Percentiles rank a stretch among this genome's conserved stretches.
Evolutionary conservation across 148 eudicot species (phyloP).

Genomic region (Fagopyrum esculentum): DNA sequence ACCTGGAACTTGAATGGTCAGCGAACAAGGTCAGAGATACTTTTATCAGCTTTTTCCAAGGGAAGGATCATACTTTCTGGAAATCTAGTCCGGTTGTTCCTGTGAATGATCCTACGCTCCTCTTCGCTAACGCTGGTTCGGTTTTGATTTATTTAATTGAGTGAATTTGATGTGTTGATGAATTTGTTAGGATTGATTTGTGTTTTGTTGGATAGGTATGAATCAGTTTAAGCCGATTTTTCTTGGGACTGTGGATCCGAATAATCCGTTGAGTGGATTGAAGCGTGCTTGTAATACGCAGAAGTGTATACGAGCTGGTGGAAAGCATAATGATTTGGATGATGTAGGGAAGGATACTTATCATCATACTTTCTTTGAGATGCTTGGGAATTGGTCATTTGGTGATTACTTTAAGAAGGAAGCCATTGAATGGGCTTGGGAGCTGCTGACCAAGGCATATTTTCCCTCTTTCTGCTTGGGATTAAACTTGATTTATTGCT

Average conservation of each 20-base stretch:
- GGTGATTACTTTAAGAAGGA: constrained; percentile 90
- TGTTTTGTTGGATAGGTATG: constrained; percentile 52
- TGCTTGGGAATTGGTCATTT: constrained; percentile 99
- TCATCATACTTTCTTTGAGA: constrained; percentile 96
- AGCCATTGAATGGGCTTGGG: constrained; percentile 95
- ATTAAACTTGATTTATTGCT: not conserved
- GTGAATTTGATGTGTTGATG: not conserved
- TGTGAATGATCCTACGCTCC: constrained; percentile 80
- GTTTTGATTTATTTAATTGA: not conserved
- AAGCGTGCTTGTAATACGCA: constrained; percentile 97
- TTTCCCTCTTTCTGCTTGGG: not conserved
- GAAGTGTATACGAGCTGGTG: constrained; percentile 96
- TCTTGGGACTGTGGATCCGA: constrained; percentile 85
- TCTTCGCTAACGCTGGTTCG: constrained; percentile 95
- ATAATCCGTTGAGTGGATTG: constrained; percentile 60
- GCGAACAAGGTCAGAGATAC: constrained; percentile 64
- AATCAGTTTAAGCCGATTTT: constrained; percentile 96
- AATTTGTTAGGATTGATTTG: not conserved
- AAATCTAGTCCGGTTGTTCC: constrained; percentile 97
- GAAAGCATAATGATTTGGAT: constrained; percentile 96
- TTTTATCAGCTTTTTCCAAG: constrained; percentile 50
- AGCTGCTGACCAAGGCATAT: constrained; percentile 75
- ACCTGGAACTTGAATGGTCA: constrained; percentile 44
- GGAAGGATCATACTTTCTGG: constrained; percentile 51
- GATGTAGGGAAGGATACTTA: constrained; percentile 99